A percentile compares a stretch with the other conserved stretches of the same genome.
These are phyloP conservation scores for Fusarium sp. DNA, from an alignment of 2,329 filamentous ascomycete genomes.

Conservation along the genomic window DNA sequence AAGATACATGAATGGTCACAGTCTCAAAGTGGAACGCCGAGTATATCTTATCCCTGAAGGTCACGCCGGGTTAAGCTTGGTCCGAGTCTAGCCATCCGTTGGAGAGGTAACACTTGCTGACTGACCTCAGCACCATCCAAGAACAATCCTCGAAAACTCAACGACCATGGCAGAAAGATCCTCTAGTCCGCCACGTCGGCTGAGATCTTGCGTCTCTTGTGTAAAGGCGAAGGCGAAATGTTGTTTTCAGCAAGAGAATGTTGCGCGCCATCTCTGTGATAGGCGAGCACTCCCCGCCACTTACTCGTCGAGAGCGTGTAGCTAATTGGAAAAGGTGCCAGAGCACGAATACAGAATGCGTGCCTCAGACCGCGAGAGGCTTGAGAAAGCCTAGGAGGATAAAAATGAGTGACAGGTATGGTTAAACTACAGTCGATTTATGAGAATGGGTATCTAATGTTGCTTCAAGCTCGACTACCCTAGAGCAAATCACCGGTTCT, in stretches of 20 bases:
- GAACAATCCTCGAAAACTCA: neutral
- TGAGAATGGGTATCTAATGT: neutral
- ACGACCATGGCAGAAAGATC: conserved; percentile 29
- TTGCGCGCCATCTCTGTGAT: conserved; percentile 43
- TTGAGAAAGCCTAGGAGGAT: conserved; percentile 50
- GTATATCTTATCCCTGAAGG: neutral
- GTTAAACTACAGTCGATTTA: neutral
- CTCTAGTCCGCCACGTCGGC: conserved; percentile 45
- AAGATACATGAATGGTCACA: neutral
- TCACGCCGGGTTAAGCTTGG: neutral
- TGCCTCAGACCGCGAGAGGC: conserved; percentile 44
- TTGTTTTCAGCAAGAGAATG: conserved; percentile 42
- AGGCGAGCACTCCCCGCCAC: conserved; percentile 29
- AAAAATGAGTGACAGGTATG: conserved; percentile 42
- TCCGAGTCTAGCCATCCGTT: neutral
- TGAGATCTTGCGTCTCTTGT: conserved; percentile 48
- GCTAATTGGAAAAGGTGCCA: conserved; percentile 39
- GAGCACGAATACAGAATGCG: conserved; percentile 44
- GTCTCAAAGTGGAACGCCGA: neutral
- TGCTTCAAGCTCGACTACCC: neutral
- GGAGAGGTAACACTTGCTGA: neutral
- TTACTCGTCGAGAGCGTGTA: neutral
- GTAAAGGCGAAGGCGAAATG: conserved; percentile 46
- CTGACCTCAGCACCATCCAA: neutral
- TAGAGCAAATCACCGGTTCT: neutral